These are phyloP conservation scores for Lachancea dasiensis DNA, from an alignment of 805 yeast genomes.

Conservation along the genomic window DNA sequence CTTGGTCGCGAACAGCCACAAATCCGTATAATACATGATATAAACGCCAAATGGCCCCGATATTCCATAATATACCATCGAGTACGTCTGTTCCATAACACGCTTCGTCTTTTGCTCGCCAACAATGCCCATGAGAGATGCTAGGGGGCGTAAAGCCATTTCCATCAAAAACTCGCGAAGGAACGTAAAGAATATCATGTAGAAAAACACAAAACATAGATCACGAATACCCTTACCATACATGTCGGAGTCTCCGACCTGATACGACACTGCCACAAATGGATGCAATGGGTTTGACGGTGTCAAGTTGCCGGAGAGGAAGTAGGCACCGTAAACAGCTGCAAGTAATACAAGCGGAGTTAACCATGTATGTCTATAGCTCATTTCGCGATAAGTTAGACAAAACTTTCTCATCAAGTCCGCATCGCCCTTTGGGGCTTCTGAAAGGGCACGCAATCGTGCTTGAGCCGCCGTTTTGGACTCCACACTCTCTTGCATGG, in stretches of 20 bases:
- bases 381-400: slow-evolving; percentile 53
- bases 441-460: slow-evolving; percentile 33
- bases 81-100: slow-evolving; percentile 90
- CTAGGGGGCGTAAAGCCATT: slow-evolving; percentile 66
- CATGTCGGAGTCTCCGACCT: slow-evolving; percentile 48
- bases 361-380: slow-evolving; percentile 62
- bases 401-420: slow-evolving; percentile 52
- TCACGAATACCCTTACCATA: slow-evolving; percentile 90
- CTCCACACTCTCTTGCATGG: slow-evolving; percentile 48
- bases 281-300: slow-evolving; percentile 54
- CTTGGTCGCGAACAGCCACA: slow-evolving; percentile 86
- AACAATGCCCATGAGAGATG: slow-evolving; percentile 41
- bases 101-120: slow-evolving; percentile 54
- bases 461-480: slow-evolving; percentile 36
- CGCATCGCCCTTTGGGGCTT: slow-evolving; percentile 37
- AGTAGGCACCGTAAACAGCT: slow-evolving; percentile 39
- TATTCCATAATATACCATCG: slow-evolving; percentile 70
- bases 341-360: slow-evolving; percentile 50
- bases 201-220: slow-evolving; percentile 67
- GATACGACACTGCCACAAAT: slow-evolving; percentile 62
- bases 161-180: slow-evolving; percentile 90
- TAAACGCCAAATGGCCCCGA: slow-evolving; percentile 84
- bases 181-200: slow-evolving; percentile 85
- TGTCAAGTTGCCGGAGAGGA: slow-evolving; percentile 52
- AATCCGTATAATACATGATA: slow-evolving; percentile 75